These are phyloP conservation scores for Helicostylum pulchrum DNA, from an alignment of 192 early-diverging fungal genomes.

Conservation along the genomic window DNA sequence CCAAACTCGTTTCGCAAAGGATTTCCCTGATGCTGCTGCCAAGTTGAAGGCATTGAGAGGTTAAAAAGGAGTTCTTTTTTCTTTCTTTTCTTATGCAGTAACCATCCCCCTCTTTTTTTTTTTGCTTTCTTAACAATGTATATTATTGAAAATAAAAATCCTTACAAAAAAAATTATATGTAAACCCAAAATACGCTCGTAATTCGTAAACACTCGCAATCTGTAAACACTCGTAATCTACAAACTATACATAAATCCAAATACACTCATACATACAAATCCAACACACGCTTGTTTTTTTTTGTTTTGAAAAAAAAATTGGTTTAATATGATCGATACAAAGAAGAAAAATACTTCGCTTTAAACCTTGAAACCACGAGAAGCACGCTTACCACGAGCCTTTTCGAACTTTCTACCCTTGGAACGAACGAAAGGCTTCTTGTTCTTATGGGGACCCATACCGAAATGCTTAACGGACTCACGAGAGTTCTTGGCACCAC, in stretches of 20 bases:
- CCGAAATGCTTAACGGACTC: constrained; percentile 99
- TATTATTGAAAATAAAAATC: not conserved
- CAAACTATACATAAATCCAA: too few relatives aligned
- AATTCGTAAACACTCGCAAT: too few relatives aligned
- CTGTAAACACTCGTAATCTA: too few relatives aligned
- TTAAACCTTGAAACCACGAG: constrained; percentile 96
- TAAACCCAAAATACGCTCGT: too few relatives aligned
- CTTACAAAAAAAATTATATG: too few relatives aligned
- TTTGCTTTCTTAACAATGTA: not conserved
- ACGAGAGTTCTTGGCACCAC: constrained; percentile 91
- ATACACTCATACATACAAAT: too few relatives aligned
- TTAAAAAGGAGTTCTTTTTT: not conserved
- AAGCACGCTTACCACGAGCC: constrained; percentile 99
- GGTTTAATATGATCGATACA: too few relatives aligned
- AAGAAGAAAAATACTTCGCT: not conserved
- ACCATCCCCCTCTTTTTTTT: too few relatives aligned
- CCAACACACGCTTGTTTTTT: too few relatives aligned
- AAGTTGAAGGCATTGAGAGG: constrained; percentile 14
- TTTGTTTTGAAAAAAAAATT: too few relatives aligned
- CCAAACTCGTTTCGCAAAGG: constrained; percentile 34
- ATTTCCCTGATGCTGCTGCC: constrained; percentile 24
- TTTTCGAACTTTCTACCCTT: constrained; percentile 99
- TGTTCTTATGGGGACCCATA: constrained; percentile 45
- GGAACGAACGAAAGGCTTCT: constrained; percentile 89
- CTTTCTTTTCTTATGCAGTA: too few relatives aligned